Base-by-base conservation (phyloP, 129 eudicot species). In the Ambrosia trifida region DNA sequence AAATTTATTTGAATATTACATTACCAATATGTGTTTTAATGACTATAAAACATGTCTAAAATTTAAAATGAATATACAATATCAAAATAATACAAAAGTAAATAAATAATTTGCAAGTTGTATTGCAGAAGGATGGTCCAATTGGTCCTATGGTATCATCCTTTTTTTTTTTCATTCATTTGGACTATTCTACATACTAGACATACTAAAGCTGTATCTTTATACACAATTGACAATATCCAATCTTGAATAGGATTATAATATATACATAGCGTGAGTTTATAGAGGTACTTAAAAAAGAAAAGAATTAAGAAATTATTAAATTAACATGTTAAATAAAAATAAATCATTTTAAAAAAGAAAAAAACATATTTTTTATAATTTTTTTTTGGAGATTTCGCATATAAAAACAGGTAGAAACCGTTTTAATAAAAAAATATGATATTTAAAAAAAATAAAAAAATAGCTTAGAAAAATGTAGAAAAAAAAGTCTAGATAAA, bases 61-160 rank as follows among this genome's bases (percentile, higher is more conserved):
- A 35, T 40, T 20, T 11, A 3, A 56, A 60, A 24, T 9, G 16
- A 9, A 65, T 53, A 56, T 6, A 40, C 19, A 16, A 16, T 14
- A 30, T 41, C 14, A 58, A 60, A 53, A 76, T 58, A 70, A 58
- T 57, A 24, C 56, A 59, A 20, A 35, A 58, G 60, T 45, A 60
- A 59, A 72, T 49, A 14, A 40, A 36, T 41, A 77, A 69, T 63
- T 63, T 61, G 81, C 76, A 69, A 77, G 70, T 77, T 69, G 81
- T 77, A 77, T 28, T 52, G 36, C 60, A 65, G 57, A 75, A 75
- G 12, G 20, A 77, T 77, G 81, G 81, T 77, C 81, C 81, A 69
- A 69, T 60, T 77, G 69, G 81, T 69, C 45, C 19, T 59, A 35
- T 68, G 75, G 52, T 44, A 40, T 71, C 40, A n/a, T 49, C 40